Percentiles rank a stretch among this genome's conserved stretches.
Evolutionary conservation across 2,329 filamentous ascomycete species (phyloP).

Genomic region (Proliferodiscus dingleyae): DNA sequence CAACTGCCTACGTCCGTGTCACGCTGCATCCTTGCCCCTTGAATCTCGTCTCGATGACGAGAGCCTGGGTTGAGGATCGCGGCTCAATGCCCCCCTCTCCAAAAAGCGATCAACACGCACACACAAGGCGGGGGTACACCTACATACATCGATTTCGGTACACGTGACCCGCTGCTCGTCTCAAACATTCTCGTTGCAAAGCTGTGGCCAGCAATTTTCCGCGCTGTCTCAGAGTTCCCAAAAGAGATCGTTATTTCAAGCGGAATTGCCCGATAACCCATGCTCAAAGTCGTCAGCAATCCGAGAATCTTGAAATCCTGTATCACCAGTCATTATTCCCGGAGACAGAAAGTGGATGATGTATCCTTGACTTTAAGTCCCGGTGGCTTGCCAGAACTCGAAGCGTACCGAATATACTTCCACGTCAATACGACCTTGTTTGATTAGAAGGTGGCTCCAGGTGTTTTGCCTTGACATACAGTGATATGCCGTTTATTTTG

Average conservation of each 20-base stretch:
- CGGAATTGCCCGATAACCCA: background rate
- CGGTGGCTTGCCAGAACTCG: no score
- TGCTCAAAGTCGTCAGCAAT: background rate
- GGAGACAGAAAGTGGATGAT: background rate
- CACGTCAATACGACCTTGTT: no score
- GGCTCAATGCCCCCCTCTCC: slow-evolving; percentile 2
- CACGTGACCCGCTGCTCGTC: slow-evolving; percentile 4
- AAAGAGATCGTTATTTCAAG: background rate
- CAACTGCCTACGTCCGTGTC: slow-evolving; percentile 5
- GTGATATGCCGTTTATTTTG: no score
- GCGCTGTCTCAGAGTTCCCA: background rate
- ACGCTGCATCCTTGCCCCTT: background rate
- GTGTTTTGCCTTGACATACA: no score
- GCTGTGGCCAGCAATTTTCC: background rate
- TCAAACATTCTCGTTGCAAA: background rate
- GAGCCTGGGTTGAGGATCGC: slow-evolving; percentile 1
- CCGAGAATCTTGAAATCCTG: background rate
- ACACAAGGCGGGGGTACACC: slow-evolving; percentile 6
- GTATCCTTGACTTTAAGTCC: no score
- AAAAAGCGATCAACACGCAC: background rate
- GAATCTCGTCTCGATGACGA: background rate
- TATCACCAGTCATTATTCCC: background rate
- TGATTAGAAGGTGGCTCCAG: no score
- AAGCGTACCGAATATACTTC: no score
- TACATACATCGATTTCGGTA: background rate